A percentile compares a stretch with the other conserved stretches of the same genome.
Evolutionary conservation across 768 basidiomycete species (phyloP).

Genomic region (Asterophora parasitica): DNA sequence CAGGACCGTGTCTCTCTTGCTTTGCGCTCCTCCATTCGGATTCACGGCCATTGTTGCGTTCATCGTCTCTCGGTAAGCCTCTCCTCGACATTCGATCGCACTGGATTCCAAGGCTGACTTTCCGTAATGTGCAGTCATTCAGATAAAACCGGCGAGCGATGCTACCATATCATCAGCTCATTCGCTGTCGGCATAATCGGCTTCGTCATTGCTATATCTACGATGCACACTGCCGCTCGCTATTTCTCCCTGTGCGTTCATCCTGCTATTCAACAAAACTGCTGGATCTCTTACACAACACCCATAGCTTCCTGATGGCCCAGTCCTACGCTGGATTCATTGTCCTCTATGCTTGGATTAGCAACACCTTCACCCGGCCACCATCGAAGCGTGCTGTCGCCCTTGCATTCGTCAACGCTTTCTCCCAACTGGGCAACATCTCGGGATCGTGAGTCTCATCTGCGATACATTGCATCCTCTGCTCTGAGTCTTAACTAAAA

Average conservation of each 20-base stretch:
- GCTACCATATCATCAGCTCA: conserved; percentile 55
- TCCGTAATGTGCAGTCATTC: conserved; percentile 48
- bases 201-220: conserved; percentile 60
- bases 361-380: conserved; percentile 51
- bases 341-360: conserved; percentile 52
- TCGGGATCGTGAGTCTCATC: conserved; percentile 62
- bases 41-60: conserved; percentile 59
- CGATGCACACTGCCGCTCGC: conserved; percentile 55
- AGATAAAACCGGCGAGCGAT: conserved; percentile 66
- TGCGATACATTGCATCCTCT: not conserved
- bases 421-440: conserved; percentile 81
- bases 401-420: conserved; percentile 76
- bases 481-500: too few species aligned
- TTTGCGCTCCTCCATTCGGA: conserved; percentile 54
- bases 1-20: conserved; percentile 59
- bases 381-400: conserved; percentile 87
- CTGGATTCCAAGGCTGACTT: not conserved
- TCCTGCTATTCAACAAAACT: not conserved
- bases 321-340: conserved; percentile 72
- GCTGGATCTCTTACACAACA: not conserved
- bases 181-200: conserved; percentile 60
- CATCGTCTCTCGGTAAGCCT: conserved; percentile 40
- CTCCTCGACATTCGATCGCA: not conserved
- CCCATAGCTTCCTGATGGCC: conserved; percentile 67
- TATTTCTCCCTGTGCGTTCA: conserved; percentile 57